phyloP scores from a whole-genome alignment of 176 grass and related monocot genomes.

The Hsuehochloa calcarea region DNA sequence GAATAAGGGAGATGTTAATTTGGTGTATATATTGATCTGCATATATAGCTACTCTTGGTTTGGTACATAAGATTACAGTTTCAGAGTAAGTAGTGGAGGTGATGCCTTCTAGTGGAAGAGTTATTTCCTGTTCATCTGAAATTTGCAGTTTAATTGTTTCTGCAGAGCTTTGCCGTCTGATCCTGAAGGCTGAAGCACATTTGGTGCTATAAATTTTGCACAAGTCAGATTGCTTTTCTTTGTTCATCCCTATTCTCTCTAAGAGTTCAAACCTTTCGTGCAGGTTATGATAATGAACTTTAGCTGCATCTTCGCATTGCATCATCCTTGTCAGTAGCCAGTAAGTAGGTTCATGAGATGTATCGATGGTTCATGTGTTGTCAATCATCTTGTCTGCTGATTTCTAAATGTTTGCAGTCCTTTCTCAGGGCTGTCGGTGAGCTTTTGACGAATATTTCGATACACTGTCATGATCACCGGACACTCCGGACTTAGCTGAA shows the following conservation, averaged over 20 bases:
- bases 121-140: neutral
- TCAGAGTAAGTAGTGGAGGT: conserved; percentile 1
- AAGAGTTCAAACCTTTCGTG: neutral
- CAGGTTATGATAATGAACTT: neutral
- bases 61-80: conserved; percentile 31
- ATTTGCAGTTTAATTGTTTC: neutral
- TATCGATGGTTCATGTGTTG: neutral
- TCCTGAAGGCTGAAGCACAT: neutral
- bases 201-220: neutral
- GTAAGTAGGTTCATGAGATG: neutral
- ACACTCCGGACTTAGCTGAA: neutral
- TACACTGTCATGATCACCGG: neutral
- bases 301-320: neutral
- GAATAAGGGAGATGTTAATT: conserved; percentile 25
- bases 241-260: neutral
- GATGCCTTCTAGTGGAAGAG: neutral
- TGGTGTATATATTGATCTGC: conserved; percentile 47
- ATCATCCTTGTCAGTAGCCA: neutral
- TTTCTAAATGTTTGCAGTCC: neutral
- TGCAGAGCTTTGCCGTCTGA: neutral
- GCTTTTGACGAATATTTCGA: neutral
- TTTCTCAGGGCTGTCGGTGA: neutral
- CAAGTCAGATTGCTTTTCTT: neutral
- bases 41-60: conserved; percentile 42
- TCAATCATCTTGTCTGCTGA: neutral